phyloP scores from a whole-genome alignment of 1,284 basidiomycete genomes.

The Puccinia polysora region DNA sequence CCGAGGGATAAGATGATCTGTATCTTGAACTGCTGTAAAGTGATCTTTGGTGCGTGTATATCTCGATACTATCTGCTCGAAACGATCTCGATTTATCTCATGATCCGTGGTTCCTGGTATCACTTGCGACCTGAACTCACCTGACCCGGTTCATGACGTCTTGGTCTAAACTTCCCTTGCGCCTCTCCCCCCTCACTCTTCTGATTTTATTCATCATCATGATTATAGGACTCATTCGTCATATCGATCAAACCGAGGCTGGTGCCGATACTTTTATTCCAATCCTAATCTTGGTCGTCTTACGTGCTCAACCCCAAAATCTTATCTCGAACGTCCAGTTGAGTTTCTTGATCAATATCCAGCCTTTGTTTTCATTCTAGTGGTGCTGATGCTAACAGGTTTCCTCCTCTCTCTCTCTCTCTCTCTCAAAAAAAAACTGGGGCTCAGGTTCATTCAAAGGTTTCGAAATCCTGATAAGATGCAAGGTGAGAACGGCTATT shows the following conservation, averaged over 20 bases:
- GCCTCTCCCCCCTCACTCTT: constrained; percentile 57
- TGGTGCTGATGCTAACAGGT: background rate
- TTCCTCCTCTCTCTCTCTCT: background rate
- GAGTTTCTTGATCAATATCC: constrained; percentile 54
- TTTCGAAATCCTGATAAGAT: constrained; percentile 85
- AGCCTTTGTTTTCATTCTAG: background rate
- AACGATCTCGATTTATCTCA: too few relatives aligned
- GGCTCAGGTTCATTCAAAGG: constrained; percentile 78
- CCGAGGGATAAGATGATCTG: constrained; percentile 97
- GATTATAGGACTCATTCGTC: constrained; percentile 40
- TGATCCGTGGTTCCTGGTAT: too few relatives aligned
- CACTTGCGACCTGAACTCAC: too few relatives aligned
- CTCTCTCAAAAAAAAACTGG: background rate
- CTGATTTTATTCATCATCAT: constrained; percentile 77
- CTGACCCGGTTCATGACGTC: too few relatives aligned
- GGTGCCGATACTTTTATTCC: constrained; percentile 87
- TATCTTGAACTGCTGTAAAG: constrained; percentile 95
- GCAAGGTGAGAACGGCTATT: constrained; percentile 93
- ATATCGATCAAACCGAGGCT: constrained; percentile 31
- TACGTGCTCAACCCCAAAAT: constrained; percentile 87
- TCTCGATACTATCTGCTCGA: background rate
- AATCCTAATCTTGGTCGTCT: constrained; percentile 86
- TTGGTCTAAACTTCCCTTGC: too few relatives aligned
- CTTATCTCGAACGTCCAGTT: constrained; percentile 94
- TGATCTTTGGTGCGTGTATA: constrained; percentile 78